Base-by-base conservation (phyloP, 2,329 filamentous ascomycete genomes). In the Exophiala bonariae region DNA sequence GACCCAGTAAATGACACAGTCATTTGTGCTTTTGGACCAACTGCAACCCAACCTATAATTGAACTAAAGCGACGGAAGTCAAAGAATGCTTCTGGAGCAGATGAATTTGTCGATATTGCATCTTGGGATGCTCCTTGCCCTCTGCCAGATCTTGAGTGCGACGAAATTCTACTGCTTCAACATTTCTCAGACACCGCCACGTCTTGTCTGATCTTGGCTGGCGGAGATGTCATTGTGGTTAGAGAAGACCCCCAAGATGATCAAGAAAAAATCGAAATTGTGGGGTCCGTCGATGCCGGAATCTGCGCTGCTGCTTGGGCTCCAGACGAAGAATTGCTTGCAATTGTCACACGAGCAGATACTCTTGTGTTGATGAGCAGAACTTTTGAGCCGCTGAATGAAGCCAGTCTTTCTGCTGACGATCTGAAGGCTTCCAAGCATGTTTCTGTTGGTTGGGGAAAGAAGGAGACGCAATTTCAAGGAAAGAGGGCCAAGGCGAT, bases 391-490 rank as follows among this genome's bases (percentile, higher is more conserved):
- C 85, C 85, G 47, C 82, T 95, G 33, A 81, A 86, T 26, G 87
- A 91, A 66, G 78, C 87, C 42, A 73, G 77, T 26, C 82, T 97
- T 66, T 81, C 80, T 0, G 65, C 75, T 0, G 88, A 91, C 35
- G 92, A 95, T 67, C 79, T 95, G 54, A 86, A 86, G 59, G 81
- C 83, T n/a, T 97, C 87, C 19, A 93, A 86, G 66, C 91, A 96
- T 73, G 93, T 96, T 47, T 95, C 90, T 16, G 92, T 99, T 17
- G 93, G 93, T 40, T 99, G 93, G 93, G 93, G 93, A 50, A 97
- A 97, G 74, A 89, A 87, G 64, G 93, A 99, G 70, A 99, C 93
- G 0, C 93, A 99, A 66, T 99, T 99, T 66, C 88, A 96, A 63
- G 93, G 93, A 41, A 89, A 88, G 61, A 83, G 91, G 53, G 92